A percentile compares a stretch with the other conserved stretches of the same genome.
phyloP scores from a whole-genome alignment of 805 yeast genomes.

The Barnettozyma vustinii region DNA sequence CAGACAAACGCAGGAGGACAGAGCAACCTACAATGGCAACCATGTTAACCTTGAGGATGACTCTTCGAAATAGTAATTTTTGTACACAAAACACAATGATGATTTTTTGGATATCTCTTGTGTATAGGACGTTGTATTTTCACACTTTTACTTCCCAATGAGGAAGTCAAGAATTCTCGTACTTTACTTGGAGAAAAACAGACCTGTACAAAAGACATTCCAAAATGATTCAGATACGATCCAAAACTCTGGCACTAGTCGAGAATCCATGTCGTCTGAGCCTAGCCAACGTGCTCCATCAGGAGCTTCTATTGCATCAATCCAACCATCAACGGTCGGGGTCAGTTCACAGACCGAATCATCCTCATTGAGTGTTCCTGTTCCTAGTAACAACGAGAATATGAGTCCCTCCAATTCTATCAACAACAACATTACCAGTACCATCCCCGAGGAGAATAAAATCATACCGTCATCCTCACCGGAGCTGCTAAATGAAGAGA shows the following conservation, averaged over 20 bases:
- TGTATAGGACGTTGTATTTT: no score
- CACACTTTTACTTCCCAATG: slow-evolving; percentile 1
- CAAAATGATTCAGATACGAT: neutral
- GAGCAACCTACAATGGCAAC: slow-evolving; percentile 55
- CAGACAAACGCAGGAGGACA: slow-evolving; percentile 29
- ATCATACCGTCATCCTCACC: slow-evolving; percentile 27
- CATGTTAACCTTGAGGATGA: slow-evolving; percentile 48
- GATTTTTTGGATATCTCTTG: neutral
- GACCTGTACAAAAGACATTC: neutral
- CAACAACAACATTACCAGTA: slow-evolving; percentile 1
- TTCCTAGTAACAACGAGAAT: neutral
- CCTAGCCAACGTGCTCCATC: slow-evolving; percentile 2
- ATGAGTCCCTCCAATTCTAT: slow-evolving; percentile 6
- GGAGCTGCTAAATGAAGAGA: slow-evolving; percentile 43
- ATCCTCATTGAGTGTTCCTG: neutral
- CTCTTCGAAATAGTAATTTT: neutral
- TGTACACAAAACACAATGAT: neutral
- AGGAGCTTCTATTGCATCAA: slow-evolving; percentile 4
- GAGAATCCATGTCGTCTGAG: slow-evolving; percentile 2
- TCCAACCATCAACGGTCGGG: neutral
- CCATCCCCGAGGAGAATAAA: neutral
- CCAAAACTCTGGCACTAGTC: neutral
- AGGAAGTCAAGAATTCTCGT: slow-evolving; percentile 2
- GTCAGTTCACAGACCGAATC: slow-evolving; percentile 1
- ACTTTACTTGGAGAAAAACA: neutral